Evolutionary conservation across 805 yeast genomes (phyloP).

Genomic region (Myxozyma mucilagina): DNA sequence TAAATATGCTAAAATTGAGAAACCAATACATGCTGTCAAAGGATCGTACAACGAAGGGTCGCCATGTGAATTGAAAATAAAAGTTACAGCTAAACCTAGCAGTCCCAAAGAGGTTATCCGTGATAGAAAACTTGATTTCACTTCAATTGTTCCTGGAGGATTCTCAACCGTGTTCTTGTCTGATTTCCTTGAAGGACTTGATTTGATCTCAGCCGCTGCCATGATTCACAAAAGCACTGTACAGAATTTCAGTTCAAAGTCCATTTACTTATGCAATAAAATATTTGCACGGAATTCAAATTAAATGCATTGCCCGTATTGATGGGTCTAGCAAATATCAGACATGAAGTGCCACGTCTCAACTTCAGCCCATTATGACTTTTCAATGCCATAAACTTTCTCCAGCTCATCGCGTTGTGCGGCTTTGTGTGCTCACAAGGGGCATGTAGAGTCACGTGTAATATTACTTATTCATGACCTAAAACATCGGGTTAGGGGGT

Average conservation of each 20-base stretch:
- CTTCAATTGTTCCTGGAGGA: constrained; percentile 5
- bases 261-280: neutral
- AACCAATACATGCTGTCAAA: constrained; percentile 61
- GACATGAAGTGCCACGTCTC: constrained; percentile 1
- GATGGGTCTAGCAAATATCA: neutral
- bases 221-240: no score
- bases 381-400: neutral
- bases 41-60: constrained; percentile 44
- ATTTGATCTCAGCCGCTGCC: no score
- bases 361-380: neutral
- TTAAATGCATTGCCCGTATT: neutral
- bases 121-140: neutral
- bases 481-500: no score
- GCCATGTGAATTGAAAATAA: constrained; percentile 9
- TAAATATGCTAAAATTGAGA: constrained; percentile 65
- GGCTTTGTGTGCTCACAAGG: neutral
- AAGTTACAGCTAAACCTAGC: neutral
- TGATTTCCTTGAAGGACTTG: neutral
- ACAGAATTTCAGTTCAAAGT: neutral
- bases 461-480: no score
- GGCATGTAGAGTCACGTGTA: neutral
- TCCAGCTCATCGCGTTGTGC: neutral
- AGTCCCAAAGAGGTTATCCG: neutral
- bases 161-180: neutral
- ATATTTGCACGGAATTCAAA: neutral